Evolutionary conservation across 495 filamentous ascomycete species (phyloP).

Genomic region (Parachaetomium inaequale): DNA sequence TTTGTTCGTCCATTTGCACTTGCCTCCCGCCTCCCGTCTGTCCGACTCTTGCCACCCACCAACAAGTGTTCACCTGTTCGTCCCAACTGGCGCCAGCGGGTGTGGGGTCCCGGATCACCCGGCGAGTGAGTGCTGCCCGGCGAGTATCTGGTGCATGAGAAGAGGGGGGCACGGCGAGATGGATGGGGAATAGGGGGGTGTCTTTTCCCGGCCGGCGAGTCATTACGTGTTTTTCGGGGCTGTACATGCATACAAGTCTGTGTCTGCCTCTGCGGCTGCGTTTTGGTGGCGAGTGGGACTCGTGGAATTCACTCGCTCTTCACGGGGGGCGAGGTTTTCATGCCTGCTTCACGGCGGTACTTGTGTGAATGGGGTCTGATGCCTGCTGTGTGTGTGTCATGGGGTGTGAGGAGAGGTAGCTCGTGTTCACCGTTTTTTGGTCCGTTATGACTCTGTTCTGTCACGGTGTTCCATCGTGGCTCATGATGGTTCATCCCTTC

Average conservation of each 20-base stretch:
- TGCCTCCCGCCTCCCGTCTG: too few species aligned
- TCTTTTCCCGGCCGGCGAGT: neutral
- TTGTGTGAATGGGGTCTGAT: neutral
- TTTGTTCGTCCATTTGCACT: too few species aligned
- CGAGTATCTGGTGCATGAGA: neutral
- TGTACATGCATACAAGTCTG: neutral
- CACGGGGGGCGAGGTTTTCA: neutral
- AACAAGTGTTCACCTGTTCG: too few species aligned
- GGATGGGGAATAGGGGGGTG: neutral
- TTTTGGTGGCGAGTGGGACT: neutral
- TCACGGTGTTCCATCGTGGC: too few species aligned
- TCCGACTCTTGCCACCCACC: too few species aligned
- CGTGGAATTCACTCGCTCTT: neutral
- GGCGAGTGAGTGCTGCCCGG: neutral
- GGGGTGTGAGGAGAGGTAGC: neutral
- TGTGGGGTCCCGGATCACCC: conserved; percentile 1
- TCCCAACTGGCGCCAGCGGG: neutral
- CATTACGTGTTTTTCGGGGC: neutral
- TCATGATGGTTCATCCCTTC: neutral
- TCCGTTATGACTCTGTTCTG: too few species aligned
- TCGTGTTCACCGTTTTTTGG: neutral
- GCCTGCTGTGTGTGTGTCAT: neutral
- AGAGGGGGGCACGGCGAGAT: neutral
- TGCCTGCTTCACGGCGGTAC: neutral
- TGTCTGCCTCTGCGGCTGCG: neutral